phyloP scores from a whole-genome alignment of 2,329 filamentous ascomycete species.

The Aspergillus udagawae region DNA sequence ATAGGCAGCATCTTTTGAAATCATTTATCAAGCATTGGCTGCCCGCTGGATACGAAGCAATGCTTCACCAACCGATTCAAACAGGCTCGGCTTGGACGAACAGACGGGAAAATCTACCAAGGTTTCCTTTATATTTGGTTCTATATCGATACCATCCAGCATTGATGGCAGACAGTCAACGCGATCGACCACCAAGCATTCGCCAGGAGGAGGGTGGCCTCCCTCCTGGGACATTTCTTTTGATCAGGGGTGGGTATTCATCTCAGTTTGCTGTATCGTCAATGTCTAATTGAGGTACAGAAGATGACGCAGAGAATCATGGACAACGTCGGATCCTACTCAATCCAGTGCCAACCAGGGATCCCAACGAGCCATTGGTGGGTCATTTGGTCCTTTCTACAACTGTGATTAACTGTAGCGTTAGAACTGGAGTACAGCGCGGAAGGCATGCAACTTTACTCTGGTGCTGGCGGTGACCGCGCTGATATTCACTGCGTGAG shows the following conservation, averaged over 20 bases:
- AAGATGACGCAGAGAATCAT: constrained; percentile 8
- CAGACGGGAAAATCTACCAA: too few relatives aligned
- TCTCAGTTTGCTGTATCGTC: not conserved
- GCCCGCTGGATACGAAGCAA: too few relatives aligned
- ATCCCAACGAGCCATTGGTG: constrained; percentile 39
- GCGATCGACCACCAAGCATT: not conserved
- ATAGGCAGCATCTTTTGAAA: not conserved
- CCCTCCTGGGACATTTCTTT: constrained; percentile 23
- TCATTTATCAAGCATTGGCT: not conserved
- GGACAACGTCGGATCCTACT: constrained; percentile 24
- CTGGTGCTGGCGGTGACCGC: constrained; percentile 42
- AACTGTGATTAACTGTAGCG: too few relatives aligned
- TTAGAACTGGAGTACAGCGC: constrained; percentile 43
- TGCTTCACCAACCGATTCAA: too few relatives aligned
- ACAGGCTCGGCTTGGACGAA: too few relatives aligned
- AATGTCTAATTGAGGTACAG: constrained; percentile 4
- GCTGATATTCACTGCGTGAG: constrained; percentile 39
- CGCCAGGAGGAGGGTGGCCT: constrained; percentile 3
- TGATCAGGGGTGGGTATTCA: constrained; percentile 17
- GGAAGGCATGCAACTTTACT: constrained; percentile 42
- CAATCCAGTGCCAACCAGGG: constrained; percentile 33
- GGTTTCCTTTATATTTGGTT: not conserved
- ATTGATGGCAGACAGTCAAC: constrained; percentile 10
- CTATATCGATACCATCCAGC: not conserved
- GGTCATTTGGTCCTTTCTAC: not conserved